A percentile compares a stretch with the other conserved stretches of the same genome.
phyloP scores from a whole-genome alignment of 805 yeast species.

The Sungouiella blattae region DNA sequence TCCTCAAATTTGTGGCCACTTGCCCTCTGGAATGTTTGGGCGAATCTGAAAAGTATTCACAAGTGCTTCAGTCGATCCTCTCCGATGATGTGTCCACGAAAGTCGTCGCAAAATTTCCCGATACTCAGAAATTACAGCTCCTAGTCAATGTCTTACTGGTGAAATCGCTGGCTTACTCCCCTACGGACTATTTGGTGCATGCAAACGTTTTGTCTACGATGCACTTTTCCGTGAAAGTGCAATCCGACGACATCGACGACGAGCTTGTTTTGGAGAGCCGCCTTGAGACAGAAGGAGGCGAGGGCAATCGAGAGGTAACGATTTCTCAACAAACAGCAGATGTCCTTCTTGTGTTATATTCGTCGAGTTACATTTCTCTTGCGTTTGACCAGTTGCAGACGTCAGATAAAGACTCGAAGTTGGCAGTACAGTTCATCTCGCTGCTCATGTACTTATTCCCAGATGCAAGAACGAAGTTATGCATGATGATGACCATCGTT shows the following conservation, averaged over 20 bases:
- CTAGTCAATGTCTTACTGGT: constrained; percentile 1
- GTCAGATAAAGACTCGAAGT: neutral
- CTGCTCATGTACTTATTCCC: constrained; percentile 38
- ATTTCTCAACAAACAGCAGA: constrained; percentile 1
- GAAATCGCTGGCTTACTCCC: neutral
- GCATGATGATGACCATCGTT: constrained; percentile 39
- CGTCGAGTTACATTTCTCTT: constrained; percentile 5
- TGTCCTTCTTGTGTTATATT: constrained; percentile 2
- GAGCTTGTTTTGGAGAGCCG: neutral
- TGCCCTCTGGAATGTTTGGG: neutral
- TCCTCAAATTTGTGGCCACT: constrained; percentile 5
- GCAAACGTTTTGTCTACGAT: constrained; percentile 5
- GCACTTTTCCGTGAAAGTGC: neutral
- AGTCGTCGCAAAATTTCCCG: neutral
- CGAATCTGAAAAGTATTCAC: neutral
- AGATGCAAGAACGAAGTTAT: constrained; percentile 30
- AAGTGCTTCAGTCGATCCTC: neutral
- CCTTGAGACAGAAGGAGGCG: neutral
- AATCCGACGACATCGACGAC: constrained; percentile 2
- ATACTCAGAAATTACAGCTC: neutral
- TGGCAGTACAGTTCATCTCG: constrained; percentile 20
- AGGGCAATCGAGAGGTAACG: neutral
- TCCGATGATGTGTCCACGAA: neutral
- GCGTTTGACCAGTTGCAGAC: constrained; percentile 1
- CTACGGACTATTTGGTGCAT: constrained; percentile 3